These are phyloP conservation scores for Boletus speciosus DNA, from an alignment of 768 basidiomycete species.

Conservation along the genomic window DNA sequence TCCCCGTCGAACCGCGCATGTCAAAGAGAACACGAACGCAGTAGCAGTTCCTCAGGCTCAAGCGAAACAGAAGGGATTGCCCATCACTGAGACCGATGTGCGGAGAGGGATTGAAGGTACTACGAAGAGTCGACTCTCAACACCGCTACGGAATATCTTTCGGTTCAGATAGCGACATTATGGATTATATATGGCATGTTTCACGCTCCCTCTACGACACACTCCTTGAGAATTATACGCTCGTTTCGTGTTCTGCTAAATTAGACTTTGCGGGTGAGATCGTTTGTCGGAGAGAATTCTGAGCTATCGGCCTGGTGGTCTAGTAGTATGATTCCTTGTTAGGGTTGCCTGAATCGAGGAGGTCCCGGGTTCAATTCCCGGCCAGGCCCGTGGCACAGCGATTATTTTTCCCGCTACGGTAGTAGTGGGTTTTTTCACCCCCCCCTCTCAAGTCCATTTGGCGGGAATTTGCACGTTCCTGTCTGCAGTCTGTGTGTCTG, in stretches of 20 bases:
- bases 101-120: conserved; percentile 26
- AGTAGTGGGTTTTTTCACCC: too few species aligned
- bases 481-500: too few species aligned
- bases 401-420: background rate
- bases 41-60: background rate
- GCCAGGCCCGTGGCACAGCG: conserved; percentile 38
- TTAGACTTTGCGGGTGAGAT: background rate
- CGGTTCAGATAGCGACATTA: conserved; percentile 23
- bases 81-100: conserved; percentile 14
- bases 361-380: conserved; percentile 62
- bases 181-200: background rate
- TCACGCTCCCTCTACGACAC: conserved; percentile 9
- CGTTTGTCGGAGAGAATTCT: accelerated
- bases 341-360: conserved; percentile 48
- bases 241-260: background rate
- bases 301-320: conserved; percentile 47
- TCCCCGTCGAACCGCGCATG: conserved; percentile 11
- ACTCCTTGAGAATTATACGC: conserved; percentile 6
- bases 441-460: too few species aligned
- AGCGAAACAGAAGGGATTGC: conserved; percentile 13
- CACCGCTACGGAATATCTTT: conserved; percentile 32
- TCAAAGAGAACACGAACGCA: conserved; percentile 14
- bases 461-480: too few species aligned
- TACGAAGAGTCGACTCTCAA: conserved; percentile 25
- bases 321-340: conserved; percentile 69